Evolutionary conservation across 2,329 filamentous ascomycete genomes (phyloP).

Genomic region (Dryadomyces quercivorus): DNA sequence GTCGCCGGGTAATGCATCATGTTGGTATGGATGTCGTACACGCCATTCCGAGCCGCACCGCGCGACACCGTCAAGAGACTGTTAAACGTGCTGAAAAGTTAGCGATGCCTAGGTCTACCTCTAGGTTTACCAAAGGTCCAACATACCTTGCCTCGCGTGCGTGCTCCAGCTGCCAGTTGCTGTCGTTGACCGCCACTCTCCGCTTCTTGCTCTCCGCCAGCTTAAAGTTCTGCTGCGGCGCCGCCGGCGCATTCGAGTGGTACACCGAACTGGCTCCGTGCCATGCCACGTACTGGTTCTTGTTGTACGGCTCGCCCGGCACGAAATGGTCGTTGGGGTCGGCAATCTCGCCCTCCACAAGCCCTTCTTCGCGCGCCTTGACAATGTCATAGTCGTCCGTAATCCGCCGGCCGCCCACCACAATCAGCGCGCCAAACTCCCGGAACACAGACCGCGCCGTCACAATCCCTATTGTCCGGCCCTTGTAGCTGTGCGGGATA

Average conservation of each 20-base stretch:
- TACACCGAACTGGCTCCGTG: slow-evolving; percentile 95
- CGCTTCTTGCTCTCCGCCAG: slow-evolving; percentile 65
- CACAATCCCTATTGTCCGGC: slow-evolving; percentile 90
- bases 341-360: slow-evolving; percentile 77
- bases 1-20: slow-evolving; percentile 73
- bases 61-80: slow-evolving; percentile 57
- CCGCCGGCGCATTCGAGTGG: slow-evolving; percentile 65
- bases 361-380: slow-evolving; percentile 62
- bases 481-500: slow-evolving; percentile 97
- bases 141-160: slow-evolving; percentile 77
- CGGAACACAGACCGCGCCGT: slow-evolving; percentile 94
- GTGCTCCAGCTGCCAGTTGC: slow-evolving; percentile 96
- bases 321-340: slow-evolving; percentile 78
- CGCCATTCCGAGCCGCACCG: slow-evolving; percentile 55
- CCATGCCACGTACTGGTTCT: slow-evolving; percentile 98
- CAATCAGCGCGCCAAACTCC: slow-evolving; percentile 88
- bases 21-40: slow-evolving; percentile 94
- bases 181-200: slow-evolving; percentile 77
- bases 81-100: slow-evolving; percentile 87
- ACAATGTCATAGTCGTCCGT: slow-evolving; percentile 81
- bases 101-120: no score
- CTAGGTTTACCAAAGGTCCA: no score
- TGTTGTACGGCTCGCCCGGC: slow-evolving; percentile 81
- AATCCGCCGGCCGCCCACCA: slow-evolving; percentile 79
- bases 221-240: slow-evolving; percentile 66